Percentiles rank a stretch among this genome's conserved stretches.
Evolutionary conservation across 495 filamentous ascomycete species (phyloP).

Genomic region (Penicillium soppii): DNA sequence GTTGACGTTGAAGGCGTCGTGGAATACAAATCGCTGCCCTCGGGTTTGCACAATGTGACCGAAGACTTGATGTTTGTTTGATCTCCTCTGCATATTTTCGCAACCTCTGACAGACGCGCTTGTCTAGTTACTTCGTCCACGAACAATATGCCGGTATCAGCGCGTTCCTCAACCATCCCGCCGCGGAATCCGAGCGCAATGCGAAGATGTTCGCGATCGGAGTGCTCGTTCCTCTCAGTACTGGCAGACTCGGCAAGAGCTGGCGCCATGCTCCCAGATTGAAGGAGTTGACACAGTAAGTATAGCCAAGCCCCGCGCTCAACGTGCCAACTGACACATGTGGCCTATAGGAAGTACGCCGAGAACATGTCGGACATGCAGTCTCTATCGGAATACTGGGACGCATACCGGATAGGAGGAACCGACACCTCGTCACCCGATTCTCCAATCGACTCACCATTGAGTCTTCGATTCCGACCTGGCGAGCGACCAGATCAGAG

Average conservation of each 20-base stretch:
- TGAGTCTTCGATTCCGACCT: conserved; percentile 48
- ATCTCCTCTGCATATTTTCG: neutral
- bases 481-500: conserved; percentile 35
- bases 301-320: conserved; percentile 3
- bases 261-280: conserved; percentile 84
- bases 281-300: conserved; percentile 70
- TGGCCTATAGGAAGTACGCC: conserved; percentile 31
- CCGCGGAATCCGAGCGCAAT: conserved; percentile 74
- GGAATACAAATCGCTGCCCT: conserved; percentile 93
- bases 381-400: conserved; percentile 78
- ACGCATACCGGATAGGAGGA: conserved; percentile 57
- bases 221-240: conserved; percentile 79
- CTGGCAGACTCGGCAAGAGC: conserved; percentile 80
- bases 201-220: conserved; percentile 92
- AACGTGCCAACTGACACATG: conserved; percentile 4
- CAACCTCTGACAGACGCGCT: neutral
- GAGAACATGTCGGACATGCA: conserved; percentile 48
- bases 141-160: conserved; percentile 83
- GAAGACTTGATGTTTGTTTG: conserved; percentile 74
- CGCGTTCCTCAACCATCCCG: conserved; percentile 85
- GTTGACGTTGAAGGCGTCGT: conserved; percentile 85
- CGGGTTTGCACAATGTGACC: conserved; percentile 83
- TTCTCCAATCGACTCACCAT: conserved; percentile 53
- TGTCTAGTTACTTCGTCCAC: conserved; percentile 78
- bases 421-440: conserved; percentile 37